These are phyloP conservation scores for Exophiala bonariae DNA, from an alignment of 2,329 filamentous ascomycete genomes.

Conservation along the genomic window DNA sequence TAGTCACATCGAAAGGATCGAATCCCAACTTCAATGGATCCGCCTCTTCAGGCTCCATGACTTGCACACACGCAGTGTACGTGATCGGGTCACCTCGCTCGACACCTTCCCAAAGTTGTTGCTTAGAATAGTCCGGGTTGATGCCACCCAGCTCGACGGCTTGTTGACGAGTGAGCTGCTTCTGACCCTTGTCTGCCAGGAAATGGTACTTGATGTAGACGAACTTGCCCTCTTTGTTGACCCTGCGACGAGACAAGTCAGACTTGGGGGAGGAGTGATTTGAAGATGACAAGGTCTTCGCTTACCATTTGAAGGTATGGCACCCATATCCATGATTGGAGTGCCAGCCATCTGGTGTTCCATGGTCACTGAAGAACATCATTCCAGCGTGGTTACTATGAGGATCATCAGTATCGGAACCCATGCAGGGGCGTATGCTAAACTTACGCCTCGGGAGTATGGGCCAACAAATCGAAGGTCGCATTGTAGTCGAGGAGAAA, in stretches of 20 bases:
- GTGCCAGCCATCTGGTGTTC: conserved; percentile 49
- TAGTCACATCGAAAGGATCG: conserved; percentile 56
- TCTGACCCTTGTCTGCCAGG: conserved; percentile 48
- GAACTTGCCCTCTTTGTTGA: conserved; percentile 49
- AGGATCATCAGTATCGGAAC: no score
- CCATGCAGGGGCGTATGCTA: conserved; percentile 16
- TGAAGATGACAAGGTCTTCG: conserved; percentile 2
- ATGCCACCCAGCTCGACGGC: conserved; percentile 48
- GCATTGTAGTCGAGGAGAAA: conserved; percentile 52
- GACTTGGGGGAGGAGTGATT: not conserved
- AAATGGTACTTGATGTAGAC: conserved; percentile 56
- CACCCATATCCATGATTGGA: conserved; percentile 46
- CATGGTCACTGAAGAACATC: conserved; percentile 54
- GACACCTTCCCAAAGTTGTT: conserved; percentile 47
- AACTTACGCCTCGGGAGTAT: conserved; percentile 44
- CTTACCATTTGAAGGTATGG: conserved; percentile 50
- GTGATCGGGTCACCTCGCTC: conserved; percentile 42
- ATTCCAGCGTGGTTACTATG: conserved; percentile 46
- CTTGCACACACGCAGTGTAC: conserved; percentile 48
- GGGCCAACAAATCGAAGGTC: conserved; percentile 50
- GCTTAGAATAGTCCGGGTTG: conserved; percentile 53
- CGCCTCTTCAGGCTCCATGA: conserved; percentile 49
- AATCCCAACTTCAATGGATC: conserved; percentile 52
- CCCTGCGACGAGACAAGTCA: conserved; percentile 28
- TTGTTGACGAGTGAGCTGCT: conserved; percentile 47